phyloP scores from a whole-genome alignment of 2,329 filamentous ascomycete genomes.

The Fusarium sarcochroum region DNA sequence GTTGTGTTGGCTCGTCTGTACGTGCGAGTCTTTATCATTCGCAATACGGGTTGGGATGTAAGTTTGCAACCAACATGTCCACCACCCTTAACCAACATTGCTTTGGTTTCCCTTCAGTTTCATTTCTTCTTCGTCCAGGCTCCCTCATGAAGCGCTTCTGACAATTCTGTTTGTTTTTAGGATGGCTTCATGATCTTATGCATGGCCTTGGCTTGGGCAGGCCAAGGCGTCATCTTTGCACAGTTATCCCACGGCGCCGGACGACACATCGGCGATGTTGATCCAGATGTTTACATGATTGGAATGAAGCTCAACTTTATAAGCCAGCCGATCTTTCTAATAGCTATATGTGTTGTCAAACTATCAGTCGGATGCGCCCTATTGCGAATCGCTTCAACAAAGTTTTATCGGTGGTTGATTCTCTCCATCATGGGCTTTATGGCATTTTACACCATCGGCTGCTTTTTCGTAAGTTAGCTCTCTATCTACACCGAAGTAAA shows the following conservation, averaged over 20 bases:
- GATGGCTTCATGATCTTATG: constrained; percentile 51
- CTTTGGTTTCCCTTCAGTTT: neutral
- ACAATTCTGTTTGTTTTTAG: constrained; percentile 25
- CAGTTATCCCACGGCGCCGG: constrained; percentile 62
- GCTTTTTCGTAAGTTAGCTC: constrained; percentile 53
- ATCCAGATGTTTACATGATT: constrained; percentile 49
- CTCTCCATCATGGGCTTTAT: constrained; percentile 56
- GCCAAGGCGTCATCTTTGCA: constrained; percentile 57
- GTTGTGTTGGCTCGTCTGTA: constrained; percentile 60
- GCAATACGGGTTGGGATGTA: constrained; percentile 63
- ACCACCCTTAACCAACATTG: neutral
- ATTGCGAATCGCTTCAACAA: constrained; percentile 57
- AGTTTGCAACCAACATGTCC: constrained; percentile 14
- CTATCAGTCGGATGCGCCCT: constrained; percentile 59
- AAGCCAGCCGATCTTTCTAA: constrained; percentile 60
- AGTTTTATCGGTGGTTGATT: constrained; percentile 55
- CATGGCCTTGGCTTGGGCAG: constrained; percentile 53
- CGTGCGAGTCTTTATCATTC: constrained; percentile 62
- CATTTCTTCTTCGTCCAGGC: neutral
- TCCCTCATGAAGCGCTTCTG: neutral
- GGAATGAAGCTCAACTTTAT: constrained; percentile 61
- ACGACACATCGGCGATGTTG: constrained; percentile 60
- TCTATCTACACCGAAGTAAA: fast-evolving
- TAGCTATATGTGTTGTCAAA: constrained; percentile 59
- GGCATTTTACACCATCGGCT: constrained; percentile 50